Conservation (phyloP, 2,329 filamentous ascomycete species). For the Sarocladium oryzae region DNA sequence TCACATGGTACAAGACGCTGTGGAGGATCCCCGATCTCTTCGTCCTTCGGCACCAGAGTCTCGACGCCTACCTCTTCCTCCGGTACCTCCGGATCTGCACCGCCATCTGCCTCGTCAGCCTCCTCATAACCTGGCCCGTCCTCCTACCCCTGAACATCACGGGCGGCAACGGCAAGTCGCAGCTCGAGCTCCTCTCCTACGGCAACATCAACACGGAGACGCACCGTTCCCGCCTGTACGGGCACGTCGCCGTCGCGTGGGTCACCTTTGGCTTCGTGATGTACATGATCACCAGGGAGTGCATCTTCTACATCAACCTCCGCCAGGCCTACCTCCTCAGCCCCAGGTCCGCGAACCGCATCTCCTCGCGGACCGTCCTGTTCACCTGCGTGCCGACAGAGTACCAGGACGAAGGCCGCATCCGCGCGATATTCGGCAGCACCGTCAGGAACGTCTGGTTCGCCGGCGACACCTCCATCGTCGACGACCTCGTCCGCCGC, state of each 20-base stretch:
- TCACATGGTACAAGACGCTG: slow-evolving; percentile 57
- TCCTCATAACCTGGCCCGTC: slow-evolving; percentile 76
- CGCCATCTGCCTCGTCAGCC: slow-evolving; percentile 73
- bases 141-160: slow-evolving; percentile 79
- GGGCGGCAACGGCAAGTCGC: slow-evolving; percentile 55
- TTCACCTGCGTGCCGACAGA: slow-evolving; percentile 77
- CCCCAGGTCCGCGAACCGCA: slow-evolving; percentile 72
- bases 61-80: slow-evolving; percentile 84
- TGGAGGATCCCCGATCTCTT: slow-evolving; percentile 65
- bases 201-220: slow-evolving; percentile 39
- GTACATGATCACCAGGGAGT: slow-evolving; percentile 82
- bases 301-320: slow-evolving; percentile 87
- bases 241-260: slow-evolving; percentile 72
- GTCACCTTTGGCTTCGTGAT: slow-evolving; percentile 81
- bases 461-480: slow-evolving; percentile 60
- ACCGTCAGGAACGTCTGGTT: slow-evolving; percentile 81
- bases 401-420: slow-evolving; percentile 66
- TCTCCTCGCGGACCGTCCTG: slow-evolving; percentile 85
- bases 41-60: slow-evolving; percentile 75
- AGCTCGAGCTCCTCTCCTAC: slow-evolving; percentile 48
- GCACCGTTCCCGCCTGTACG: slow-evolving; percentile 62
- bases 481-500: slow-evolving; percentile 70
- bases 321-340: slow-evolving; percentile 88
- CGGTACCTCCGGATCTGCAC: slow-evolving; percentile 74
- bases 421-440: slow-evolving; percentile 67